These are phyloP conservation scores for Phialocephala sp. DNA, from an alignment of 2,329 filamentous ascomycete genomes.

Conservation along the genomic window DNA sequence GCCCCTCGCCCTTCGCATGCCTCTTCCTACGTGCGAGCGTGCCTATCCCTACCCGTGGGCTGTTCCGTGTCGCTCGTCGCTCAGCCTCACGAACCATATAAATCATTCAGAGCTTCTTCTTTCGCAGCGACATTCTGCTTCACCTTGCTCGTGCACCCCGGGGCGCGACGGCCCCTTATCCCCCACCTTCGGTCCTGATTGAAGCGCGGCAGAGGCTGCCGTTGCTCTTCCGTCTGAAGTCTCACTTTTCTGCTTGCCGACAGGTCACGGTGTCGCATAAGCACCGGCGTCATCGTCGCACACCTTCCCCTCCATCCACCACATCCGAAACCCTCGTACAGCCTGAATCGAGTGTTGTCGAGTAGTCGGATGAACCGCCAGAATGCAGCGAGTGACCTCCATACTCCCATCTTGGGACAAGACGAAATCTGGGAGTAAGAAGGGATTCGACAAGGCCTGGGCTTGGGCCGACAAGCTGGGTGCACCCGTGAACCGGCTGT, in stretches of 20 bases:
- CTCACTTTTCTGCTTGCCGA: neutral
- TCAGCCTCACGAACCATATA: slow-evolving; percentile 4
- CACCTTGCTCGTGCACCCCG: neutral
- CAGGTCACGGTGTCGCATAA: slow-evolving; percentile 16
- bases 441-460: slow-evolving; percentile 78
- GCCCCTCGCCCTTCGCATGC: neutral
- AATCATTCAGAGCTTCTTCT: neutral
- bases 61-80: neutral
- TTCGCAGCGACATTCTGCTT: slow-evolving; percentile 7
- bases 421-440: slow-evolving; percentile 61
- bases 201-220: slow-evolving; percentile 6
- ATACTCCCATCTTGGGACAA: slow-evolving; percentile 55
- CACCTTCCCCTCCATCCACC: slow-evolving; percentile 26
- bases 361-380: slow-evolving; percentile 27
- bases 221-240: slow-evolving; percentile 4
- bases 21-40: too few species aligned
- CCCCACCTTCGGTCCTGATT: slow-evolving; percentile 12
- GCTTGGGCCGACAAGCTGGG: slow-evolving; percentile 69
- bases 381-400: slow-evolving; percentile 43
- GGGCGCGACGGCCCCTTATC: slow-evolving; percentile 3
- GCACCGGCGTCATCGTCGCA: slow-evolving; percentile 24
- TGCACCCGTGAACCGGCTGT: slow-evolving; percentile 78
- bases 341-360: slow-evolving; percentile 26
- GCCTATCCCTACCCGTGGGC: too few species aligned
- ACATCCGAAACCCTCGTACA: slow-evolving; percentile 20